phyloP scores from a whole-genome alignment of 148 eudicot genomes.

The Rhododendron kiyosumense region DNA sequence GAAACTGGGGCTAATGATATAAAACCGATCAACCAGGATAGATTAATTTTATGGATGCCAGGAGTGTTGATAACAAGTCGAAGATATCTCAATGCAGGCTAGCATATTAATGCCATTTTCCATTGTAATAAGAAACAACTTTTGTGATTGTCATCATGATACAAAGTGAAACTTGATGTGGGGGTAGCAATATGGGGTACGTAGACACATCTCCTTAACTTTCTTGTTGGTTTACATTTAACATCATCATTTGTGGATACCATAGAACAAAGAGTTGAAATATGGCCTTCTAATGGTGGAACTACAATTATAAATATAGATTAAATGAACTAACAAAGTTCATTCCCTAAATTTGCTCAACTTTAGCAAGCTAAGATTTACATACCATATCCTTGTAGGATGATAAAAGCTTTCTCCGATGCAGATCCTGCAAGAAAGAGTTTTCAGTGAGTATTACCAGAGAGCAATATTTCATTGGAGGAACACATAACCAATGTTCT shows the following conservation, averaged over 20 bases:
- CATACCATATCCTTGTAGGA: slow-evolving; percentile 79
- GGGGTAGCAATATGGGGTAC: not conserved
- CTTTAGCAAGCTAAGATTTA: not conserved
- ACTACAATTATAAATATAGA: not conserved
- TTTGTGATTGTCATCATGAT: not conserved
- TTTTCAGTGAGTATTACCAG: not conserved
- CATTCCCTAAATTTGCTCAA: not conserved
- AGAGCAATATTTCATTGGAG: not conserved
- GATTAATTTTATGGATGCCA: not conserved
- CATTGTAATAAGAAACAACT: not conserved
- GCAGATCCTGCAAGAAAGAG: slow-evolving; percentile 46
- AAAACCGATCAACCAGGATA: too few relatives aligned
- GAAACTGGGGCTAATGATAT: not conserved
- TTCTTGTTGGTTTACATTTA: slow-evolving; percentile 2
- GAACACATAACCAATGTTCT: not conserved
- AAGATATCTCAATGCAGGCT: not conserved
- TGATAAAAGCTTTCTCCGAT: slow-evolving; percentile 44
- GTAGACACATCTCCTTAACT: not conserved
- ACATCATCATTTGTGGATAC: not conserved
- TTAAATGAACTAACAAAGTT: not conserved
- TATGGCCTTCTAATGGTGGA: not conserved
- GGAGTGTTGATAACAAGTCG: not conserved
- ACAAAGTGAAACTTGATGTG: not conserved
- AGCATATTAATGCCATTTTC: not conserved
- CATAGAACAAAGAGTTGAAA: not conserved